Evolutionary conservation across 1,139 yeast genomes (phyloP).

Genomic region (Yarrowia galli): DNA sequence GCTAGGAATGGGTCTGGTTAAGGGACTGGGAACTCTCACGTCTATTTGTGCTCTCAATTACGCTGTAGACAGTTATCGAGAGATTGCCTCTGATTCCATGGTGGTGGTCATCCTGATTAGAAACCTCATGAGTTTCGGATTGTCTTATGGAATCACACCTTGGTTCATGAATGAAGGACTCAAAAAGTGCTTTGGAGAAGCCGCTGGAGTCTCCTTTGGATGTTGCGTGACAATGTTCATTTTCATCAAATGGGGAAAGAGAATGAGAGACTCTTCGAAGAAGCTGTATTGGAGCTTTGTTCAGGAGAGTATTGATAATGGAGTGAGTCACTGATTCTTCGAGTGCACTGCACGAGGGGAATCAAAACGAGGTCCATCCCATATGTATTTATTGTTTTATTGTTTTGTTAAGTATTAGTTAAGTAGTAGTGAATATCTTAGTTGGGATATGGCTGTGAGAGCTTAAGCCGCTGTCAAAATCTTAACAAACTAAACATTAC

Average conservation of each 20-base stretch:
- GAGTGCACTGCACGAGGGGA: neutral
- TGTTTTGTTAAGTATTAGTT: neutral
- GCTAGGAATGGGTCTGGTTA: slow-evolving; percentile 54
- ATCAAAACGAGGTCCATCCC: too few species aligned
- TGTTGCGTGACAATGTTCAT: slow-evolving; percentile 55
- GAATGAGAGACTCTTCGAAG: slow-evolving; percentile 17
- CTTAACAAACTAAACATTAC: too few species aligned
- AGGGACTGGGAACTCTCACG: slow-evolving; percentile 61
- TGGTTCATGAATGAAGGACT: slow-evolving; percentile 57
- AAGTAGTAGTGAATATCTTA: too few species aligned
- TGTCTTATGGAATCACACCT: slow-evolving; percentile 60
- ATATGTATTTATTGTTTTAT: neutral
- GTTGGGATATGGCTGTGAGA: too few species aligned
- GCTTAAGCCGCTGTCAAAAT: too few species aligned
- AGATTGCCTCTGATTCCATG: slow-evolving; percentile 61
- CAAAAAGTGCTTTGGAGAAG: slow-evolving; percentile 57
- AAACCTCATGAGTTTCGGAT: slow-evolving; percentile 56
- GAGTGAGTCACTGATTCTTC: neutral
- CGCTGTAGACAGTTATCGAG: slow-evolving; percentile 61
- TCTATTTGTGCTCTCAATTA: slow-evolving; percentile 63
- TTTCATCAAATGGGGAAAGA: slow-evolving; percentile 48
- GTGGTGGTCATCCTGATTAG: slow-evolving; percentile 53
- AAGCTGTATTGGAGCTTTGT: slow-evolving; percentile 9
- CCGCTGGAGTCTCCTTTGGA: slow-evolving; percentile 55
- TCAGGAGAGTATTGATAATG: slow-evolving; percentile 25